Base-by-base conservation (phyloP, 2,329 filamentous ascomycete genomes). In the Colletotrichum salicis region DNA sequence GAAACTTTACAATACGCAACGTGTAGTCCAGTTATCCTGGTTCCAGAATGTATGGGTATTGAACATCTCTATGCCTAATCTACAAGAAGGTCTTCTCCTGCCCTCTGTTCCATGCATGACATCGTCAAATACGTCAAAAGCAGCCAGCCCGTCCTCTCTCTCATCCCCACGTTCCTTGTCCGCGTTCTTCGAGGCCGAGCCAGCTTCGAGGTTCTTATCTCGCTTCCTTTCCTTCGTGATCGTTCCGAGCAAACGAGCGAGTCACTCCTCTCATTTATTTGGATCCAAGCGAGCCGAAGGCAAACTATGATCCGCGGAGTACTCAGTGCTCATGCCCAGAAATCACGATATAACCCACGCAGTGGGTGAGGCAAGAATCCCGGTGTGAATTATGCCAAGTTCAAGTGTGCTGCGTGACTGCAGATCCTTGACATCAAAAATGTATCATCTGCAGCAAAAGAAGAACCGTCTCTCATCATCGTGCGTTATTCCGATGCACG, bases 11-110 rank as follows among this genome's bases (percentile, higher is more conserved):
- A 15, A 35, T 55, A 52, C n/a, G 8, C 24, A 64, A 27, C 35
- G 7, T 13, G 15, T 19, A 6, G 15, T 4, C 33, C 1, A 19
- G 12, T 6, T 27, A 60, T 54, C 29, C 29, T 48, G 27, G 48
- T 52, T 59, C 55, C 66, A 64, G 56, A 54, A 72, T 64, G 60
- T 72, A 70, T 69, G 70, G 70, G 70, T 72, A 72, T 70, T 69
- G 55, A 69, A 59, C 66, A 59, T 64, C 66, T 70, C 58, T 64
- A 72, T 55, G 60, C 55, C 52, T 70, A 70, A 64, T 72, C 70
- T 72, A 72, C 70, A 72, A 55, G 60, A 61, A 63, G 57, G 52
- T 69, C 33, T 61, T 27, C 31, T 48, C 64, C 54, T 48, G 62
- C 51, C 67, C 51, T 68, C 57, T 63, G 55, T 57, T 59, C 67